Percentiles rank a stretch among this genome's conserved stretches.
Evolutionary conservation across 768 basidiomycete species (phyloP).

Genomic region (Galerina marginata): DNA sequence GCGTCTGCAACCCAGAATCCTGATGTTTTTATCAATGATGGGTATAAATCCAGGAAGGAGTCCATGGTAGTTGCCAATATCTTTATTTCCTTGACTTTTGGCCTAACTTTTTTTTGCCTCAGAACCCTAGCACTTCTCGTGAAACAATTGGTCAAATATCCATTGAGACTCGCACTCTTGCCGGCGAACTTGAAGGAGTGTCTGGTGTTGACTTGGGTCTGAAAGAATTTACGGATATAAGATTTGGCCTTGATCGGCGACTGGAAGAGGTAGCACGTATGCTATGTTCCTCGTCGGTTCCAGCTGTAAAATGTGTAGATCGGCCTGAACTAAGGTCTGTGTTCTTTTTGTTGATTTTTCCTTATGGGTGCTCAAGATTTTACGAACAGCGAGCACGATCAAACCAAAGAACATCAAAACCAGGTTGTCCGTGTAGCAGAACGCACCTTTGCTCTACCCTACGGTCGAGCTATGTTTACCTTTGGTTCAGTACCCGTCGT

Average conservation of each 20-base stretch:
- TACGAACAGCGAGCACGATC: slow-evolving; percentile 79
- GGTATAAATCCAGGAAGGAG: slow-evolving; percentile 63
- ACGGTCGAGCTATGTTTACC: slow-evolving; percentile 91
- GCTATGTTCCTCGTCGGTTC: slow-evolving; percentile 78
- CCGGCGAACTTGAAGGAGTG: slow-evolving; percentile 59
- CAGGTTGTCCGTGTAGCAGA: slow-evolving; percentile 83
- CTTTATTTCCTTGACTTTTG: neutral
- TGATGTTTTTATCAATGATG: slow-evolving; percentile 52
- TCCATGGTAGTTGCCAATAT: slow-evolving; percentile 51
- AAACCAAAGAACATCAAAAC: slow-evolving; percentile 83
- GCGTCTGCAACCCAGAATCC: slow-evolving; percentile 57
- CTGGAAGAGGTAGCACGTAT: slow-evolving; percentile 92
- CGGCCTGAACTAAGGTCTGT: slow-evolving; percentile 66
- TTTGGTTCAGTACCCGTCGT: slow-evolving; percentile 82
- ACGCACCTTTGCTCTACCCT: slow-evolving; percentile 86
- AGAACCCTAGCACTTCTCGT: slow-evolving; percentile 59
- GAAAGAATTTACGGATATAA: slow-evolving; percentile 78
- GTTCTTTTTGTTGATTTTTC: neutral
- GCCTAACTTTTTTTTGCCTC: neutral
- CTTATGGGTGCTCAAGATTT: neutral
- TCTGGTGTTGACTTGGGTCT: slow-evolving; percentile 77
- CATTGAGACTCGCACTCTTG: slow-evolving; percentile 53
- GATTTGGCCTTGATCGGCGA: slow-evolving; percentile 90
- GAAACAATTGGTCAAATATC: slow-evolving; percentile 58
- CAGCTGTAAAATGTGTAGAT: slow-evolving; percentile 68